Evolutionary conservation across 106 monocot species (phyloP), one percentile per base, ranked within the genome.

Genomic region (Dendrobium catenatum): DNA sequence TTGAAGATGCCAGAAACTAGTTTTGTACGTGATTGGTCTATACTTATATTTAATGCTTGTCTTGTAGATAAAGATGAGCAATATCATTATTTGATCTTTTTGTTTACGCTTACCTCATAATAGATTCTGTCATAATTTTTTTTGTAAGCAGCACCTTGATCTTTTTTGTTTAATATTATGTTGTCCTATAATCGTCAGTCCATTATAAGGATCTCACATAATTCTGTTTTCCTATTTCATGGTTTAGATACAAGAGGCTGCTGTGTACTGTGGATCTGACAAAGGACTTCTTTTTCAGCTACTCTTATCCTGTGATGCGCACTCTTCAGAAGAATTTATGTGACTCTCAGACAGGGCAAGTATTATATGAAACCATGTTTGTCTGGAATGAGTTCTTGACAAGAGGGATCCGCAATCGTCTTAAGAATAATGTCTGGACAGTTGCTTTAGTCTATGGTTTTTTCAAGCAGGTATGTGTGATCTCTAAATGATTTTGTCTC

Each of bases 331-430:
- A 93, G 72, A 99, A 99, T 64, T 84, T 91, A 74, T 84, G 78
- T 77, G 79, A 88, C 47, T 64, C 40, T 77, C 76, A 95, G 80
- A 73, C 81, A 16, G 89, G 87, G 18, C 79, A 87, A 79, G 79
- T 84, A 61, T 20, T 86, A 19, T 91, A 99, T 84, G 93, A 95
- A 72, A 89, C 95, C 41, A 95, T 95, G 93, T 99, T 99, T 81
- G 98, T 99, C 4, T 99, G 98, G 98, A 99, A 99, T 84, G 95
- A 95, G 20, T 99, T 87, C 73, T 85, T 99, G 83, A 93, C 94
- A 51, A 88, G 83, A 80, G 89, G 91, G 64, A 87, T 99, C 26
- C 90, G 98, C 0, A 83, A 86, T 78, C 77, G 80, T 77, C 82
- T 94, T 17, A 92, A 92, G 78, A 97, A 82, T 83, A 88, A 80